phyloP scores from a whole-genome alignment of 257 asterid genomes.

The Coffea eugenioides region DNA sequence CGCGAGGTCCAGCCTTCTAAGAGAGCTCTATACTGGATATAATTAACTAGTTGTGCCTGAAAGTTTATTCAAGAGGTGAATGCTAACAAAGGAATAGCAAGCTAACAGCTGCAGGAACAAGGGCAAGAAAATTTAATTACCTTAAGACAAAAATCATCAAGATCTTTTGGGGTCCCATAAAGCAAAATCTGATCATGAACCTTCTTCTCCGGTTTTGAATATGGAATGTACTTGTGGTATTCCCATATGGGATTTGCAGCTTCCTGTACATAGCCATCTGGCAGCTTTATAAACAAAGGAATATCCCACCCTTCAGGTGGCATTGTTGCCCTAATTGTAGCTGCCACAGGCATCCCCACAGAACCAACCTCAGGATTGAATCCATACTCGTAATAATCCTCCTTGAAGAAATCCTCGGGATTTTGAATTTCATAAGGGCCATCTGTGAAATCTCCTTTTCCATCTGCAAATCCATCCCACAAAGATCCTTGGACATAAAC shows the following conservation, averaged over 20 bases:
- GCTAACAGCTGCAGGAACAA: background rate
- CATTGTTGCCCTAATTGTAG: constrained; percentile 90
- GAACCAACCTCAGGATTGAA: constrained; percentile 99
- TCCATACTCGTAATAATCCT: constrained; percentile 69
- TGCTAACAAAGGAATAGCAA: background rate
- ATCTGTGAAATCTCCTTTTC: constrained; percentile 83
- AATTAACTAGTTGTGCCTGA: constrained; percentile 93
- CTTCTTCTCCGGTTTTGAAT: constrained; percentile 72
- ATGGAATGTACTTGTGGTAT: constrained; percentile 88
- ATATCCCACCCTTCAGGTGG: constrained; percentile 88
- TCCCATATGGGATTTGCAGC: constrained; percentile 86
- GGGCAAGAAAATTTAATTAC: constrained; percentile 31
- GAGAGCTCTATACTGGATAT: constrained; percentile 93
- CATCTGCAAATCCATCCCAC: constrained; percentile 99
- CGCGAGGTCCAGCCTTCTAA: constrained; percentile 97
- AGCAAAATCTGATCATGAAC: constrained; percentile 88
- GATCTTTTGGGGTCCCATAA: constrained; percentile 76
- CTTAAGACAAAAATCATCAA: constrained; percentile 95
- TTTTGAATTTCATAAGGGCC: constrained; percentile 95
- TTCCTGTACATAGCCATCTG: constrained; percentile 71
- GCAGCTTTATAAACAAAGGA: constrained; percentile 60
- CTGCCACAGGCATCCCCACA: constrained; percentile 97
- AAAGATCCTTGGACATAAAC: constrained; percentile 75
- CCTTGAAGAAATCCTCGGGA: constrained; percentile 88
- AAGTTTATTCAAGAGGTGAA: constrained; percentile 19